Percentiles rank a stretch among this genome's conserved stretches.
Evolutionary conservation across 495 filamentous ascomycete genomes (phyloP).

Genomic region (Penicillium ucsense): DNA sequence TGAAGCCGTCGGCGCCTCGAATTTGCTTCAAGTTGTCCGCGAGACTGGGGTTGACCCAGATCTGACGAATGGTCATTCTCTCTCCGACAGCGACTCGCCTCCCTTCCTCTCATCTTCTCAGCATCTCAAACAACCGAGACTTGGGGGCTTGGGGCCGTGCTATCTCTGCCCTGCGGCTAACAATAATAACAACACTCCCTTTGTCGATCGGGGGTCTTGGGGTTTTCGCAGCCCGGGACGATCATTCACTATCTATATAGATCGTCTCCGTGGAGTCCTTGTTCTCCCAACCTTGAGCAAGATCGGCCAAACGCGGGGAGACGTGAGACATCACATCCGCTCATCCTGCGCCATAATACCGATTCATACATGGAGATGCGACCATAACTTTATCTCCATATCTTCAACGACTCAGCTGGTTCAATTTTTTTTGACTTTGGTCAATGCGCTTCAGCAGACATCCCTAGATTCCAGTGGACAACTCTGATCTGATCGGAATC

Average conservation of each 20-base stretch:
- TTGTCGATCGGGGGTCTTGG: neutral
- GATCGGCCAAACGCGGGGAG: conserved; percentile 11
- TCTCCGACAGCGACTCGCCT: conserved; percentile 6
- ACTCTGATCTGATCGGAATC: conserved; percentile 12
- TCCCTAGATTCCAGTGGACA: conserved; percentile 17
- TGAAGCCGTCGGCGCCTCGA: conserved; percentile 22
- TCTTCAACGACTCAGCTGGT: too few relatives aligned
- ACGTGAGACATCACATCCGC: conserved; percentile 15
- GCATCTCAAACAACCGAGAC: conserved; percentile 6
- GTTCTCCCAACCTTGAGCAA: too few relatives aligned
- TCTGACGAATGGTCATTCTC: conserved; percentile 16
- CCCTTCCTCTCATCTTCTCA: neutral
- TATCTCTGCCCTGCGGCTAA: neutral
- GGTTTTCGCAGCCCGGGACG: neutral
- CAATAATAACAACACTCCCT: too few relatives aligned
- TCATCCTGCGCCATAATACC: neutral
- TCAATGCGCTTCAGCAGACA: conserved; percentile 1
- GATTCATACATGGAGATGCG: too few relatives aligned
- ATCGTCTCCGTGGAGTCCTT: neutral
- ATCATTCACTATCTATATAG: neutral
- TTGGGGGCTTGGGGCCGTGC: conserved; percentile 7
- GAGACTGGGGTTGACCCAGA: conserved; percentile 1
- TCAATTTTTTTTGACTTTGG: neutral
- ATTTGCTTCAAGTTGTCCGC: conserved; percentile 17
- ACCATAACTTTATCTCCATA: too few relatives aligned